Base-by-base conservation (phyloP, 768 basidiomycete species). In the Boletus rubescentipes region DNA sequence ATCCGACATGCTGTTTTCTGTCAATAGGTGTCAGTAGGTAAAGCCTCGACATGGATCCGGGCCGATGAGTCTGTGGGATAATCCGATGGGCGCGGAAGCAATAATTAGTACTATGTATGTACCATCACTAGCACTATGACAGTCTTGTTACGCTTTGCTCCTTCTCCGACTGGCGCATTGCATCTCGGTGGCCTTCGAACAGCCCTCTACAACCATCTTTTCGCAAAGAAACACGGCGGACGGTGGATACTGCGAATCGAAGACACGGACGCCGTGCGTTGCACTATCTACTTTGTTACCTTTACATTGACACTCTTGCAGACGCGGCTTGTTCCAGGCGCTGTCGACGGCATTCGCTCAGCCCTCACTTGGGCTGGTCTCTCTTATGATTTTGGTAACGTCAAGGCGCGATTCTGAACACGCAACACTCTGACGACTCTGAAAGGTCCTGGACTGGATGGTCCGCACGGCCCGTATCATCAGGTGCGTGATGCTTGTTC, bases 121-220 rank as follows among this genome's bases (percentile, higher is more conserved):
- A 42, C 49, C 21, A n/a, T 32, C 7, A 42, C 40, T 26, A 26
- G 26, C 12, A 26, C 14, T 6, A 57, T 66, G 61, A 85, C 85
- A 77, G 79, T 78, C 11, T 75, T 93, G 16, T 71, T 98, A 15
- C 86, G 97, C 15, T 98, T 99, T 70, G 97, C 96, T 3, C 97
- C 97, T 1, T 98, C 97, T 1, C 97, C 97, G 1, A 99, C 97
- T 0, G 97, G 97, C 2, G 81, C 87, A 31, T 76, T 98, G 5
- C 97, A 99, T 70, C 84, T 99, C 2, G 97, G 97, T 1, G 97
- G 97, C 0, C 82, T 99, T 14, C 76, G 97, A 16, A 98, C 95
- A 50, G 97, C 95, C 0, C 75, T 99, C 2, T 96, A 93, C 72
- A 98, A 98, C 64, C 82, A 97, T 64, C 71, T 98, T 0, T 86